Evolutionary conservation across 2,329 filamentous ascomycete genomes (phyloP).

Genomic region (Epichloe typhina): DNA sequence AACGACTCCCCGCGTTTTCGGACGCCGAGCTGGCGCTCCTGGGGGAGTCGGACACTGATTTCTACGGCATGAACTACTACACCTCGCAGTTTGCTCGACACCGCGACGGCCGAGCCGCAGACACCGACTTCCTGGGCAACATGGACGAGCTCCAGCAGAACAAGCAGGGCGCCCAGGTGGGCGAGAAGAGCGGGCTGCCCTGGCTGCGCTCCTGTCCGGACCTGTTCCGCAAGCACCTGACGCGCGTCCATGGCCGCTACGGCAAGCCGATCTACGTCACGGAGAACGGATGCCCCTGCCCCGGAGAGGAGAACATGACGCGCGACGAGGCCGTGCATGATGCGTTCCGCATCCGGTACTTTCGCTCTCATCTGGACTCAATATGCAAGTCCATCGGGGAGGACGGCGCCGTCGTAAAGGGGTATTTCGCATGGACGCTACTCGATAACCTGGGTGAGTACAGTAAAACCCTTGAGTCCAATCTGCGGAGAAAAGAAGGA

Average conservation of each 20-base stretch:
- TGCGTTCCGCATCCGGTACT: slow-evolving; percentile 22
- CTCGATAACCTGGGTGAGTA: slow-evolving; percentile 20
- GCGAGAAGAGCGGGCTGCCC: slow-evolving; percentile 19
- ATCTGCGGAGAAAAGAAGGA: no score
- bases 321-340: slow-evolving; percentile 19
- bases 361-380: slow-evolving; percentile 24
- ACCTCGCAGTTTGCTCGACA: slow-evolving; percentile 23
- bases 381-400: slow-evolving; percentile 18
- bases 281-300: slow-evolving; percentile 23
- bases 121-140: slow-evolving; percentile 21
- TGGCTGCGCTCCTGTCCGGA: slow-evolving; percentile 21
- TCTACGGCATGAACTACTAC: slow-evolving; percentile 30
- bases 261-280: slow-evolving; percentile 17
- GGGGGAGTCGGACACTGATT: slow-evolving; percentile 14
- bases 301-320: slow-evolving; percentile 21
- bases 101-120: slow-evolving; percentile 10
- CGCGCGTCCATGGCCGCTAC: slow-evolving; percentile 14
- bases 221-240: slow-evolving; percentile 18
- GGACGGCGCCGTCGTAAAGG: slow-evolving; percentile 17
- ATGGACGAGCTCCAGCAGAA: slow-evolving; percentile 20
- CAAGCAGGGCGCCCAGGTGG: slow-evolving; percentile 15
- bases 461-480: no score
- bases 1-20: slow-evolving; percentile 18
- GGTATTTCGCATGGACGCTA: slow-evolving; percentile 23
- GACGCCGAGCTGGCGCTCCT: slow-evolving; percentile 15